Evolutionary conservation across 257 asterid species (phyloP), one percentile per base, ranked within the genome.

Genomic region (Mentha longifolia): DNA sequence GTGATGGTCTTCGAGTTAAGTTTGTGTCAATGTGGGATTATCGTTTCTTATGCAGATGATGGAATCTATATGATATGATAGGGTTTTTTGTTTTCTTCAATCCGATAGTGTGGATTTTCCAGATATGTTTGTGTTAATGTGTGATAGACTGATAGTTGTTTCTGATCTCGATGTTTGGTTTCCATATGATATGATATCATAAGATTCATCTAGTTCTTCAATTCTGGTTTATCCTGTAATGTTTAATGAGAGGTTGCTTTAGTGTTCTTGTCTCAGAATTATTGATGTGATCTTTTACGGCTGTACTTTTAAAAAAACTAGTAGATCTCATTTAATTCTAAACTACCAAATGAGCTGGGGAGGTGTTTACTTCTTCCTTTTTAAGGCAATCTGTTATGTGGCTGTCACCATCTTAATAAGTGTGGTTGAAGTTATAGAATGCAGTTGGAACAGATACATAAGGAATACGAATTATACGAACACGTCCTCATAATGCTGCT

Each of bases 341-440:
- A 55, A 39, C 61, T 72, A 35, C 68, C 65, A 8, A 28, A 72
- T 52, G 60, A 33, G 67, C 75, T 56, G 41, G 31, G 52, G 28
- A 57, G 41, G 15, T 56, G 42, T 22, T 47, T 50, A 17, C 39
- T 58, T 47, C 19, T 15, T 37, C 49, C 41, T 46, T 43, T 57
- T 43, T 30, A 51, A n/a, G 42, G 69, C 55, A 13, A 46, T 59
- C 66, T 70, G 67, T 70, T 72, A 30, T 57, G 77, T n/a, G 43
- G 30, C 30, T 37, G 14, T 55, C 49, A 7, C 50, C 37, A 55
- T 57, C 63, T 56, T 16, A 16, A 57, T 20, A n/a, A 35, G 30
- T 68, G 30, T 59, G 57, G 55, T 43, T 22, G 47, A 60, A 46
- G 45, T 51, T 37, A 11, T 49, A n/a, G 58, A 15, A 30, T 64